A percentile compares a stretch with the other conserved stretches of the same genome.
phyloP scores from a whole-genome alignment of 2,329 filamentous ascomycete species.

The Pleomassaria siparia region DNA sequence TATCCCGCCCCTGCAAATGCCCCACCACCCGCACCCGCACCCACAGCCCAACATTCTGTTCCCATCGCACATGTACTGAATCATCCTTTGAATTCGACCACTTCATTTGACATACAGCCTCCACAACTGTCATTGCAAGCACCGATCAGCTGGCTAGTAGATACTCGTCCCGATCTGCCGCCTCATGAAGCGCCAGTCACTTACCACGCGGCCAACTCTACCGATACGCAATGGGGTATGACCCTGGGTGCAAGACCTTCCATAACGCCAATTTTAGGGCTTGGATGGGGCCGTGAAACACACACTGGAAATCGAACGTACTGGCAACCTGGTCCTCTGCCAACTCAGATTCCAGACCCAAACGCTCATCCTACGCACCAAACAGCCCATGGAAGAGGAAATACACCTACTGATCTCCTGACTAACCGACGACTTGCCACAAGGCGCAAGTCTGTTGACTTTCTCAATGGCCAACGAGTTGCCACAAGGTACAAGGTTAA shows the following conservation, averaged over 20 bases:
- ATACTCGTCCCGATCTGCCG: slow-evolving; percentile 10
- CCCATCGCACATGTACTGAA: slow-evolving; percentile 25
- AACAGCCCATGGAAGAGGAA: background rate
- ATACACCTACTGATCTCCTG: background rate
- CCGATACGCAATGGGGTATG: background rate
- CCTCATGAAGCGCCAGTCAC: background rate
- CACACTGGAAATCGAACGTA: background rate
- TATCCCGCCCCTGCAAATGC: slow-evolving; percentile 21
- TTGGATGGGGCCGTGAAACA: background rate
- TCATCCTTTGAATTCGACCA: slow-evolving; percentile 14
- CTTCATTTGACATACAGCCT: slow-evolving; percentile 16
- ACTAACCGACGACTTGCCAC: background rate
- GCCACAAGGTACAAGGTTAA: background rate
- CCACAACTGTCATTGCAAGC: slow-evolving; percentile 20
- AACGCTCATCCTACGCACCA: background rate
- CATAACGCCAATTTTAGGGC: background rate
- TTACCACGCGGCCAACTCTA: background rate
- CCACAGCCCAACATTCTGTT: slow-evolving; percentile 20
- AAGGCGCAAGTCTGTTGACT: background rate
- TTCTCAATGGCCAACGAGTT: background rate
- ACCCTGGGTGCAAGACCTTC: background rate
- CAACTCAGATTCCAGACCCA: background rate
- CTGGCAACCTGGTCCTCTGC: background rate
- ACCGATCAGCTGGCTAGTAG: slow-evolving; percentile 17
- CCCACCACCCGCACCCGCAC: slow-evolving; percentile 25